Conservation (phyloP, 805 yeast species). For the Metschnikowia orientalis region DNA sequence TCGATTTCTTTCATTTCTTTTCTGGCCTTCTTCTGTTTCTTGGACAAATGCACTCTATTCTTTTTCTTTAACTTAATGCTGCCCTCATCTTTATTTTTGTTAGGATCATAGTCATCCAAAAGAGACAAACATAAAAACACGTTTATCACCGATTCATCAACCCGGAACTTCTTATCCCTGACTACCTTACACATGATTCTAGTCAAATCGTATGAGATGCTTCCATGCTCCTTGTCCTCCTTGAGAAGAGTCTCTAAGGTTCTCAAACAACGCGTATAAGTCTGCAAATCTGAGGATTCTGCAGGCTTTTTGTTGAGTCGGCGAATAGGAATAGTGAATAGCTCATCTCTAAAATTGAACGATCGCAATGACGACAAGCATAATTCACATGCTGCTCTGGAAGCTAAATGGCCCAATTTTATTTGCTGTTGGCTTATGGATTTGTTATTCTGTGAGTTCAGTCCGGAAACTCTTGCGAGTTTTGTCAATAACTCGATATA, state of each 20-base stretch:
- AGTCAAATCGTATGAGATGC: conserved; percentile 68
- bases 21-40: conserved; percentile 80
- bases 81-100: conserved; percentile 39
- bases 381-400: conserved; percentile 77
- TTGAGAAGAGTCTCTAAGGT: conserved; percentile 65
- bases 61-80: conserved; percentile 65
- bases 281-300: conserved; percentile 39
- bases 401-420: conserved; percentile 53
- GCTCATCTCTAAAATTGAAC: conserved; percentile 78
- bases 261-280: conserved; percentile 56
- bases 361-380: conserved; percentile 57
- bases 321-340: conserved; percentile 62
- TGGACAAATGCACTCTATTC: conserved; percentile 87
- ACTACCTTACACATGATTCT: conserved; percentile 65
- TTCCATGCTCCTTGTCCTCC: conserved; percentile 78
- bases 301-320: conserved; percentile 61
- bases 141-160: conserved; percentile 79
- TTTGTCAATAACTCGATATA: conserved; percentile 56
- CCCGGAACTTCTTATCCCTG: conserved; percentile 67
- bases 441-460: conserved; percentile 35
- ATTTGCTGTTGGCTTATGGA: conserved; percentile 31
- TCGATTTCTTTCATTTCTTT: conserved; percentile 86
- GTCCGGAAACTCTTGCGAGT: conserved; percentile 36
- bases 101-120: conserved; percentile 68
- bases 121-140: conserved; percentile 64